Base-by-base conservation (phyloP, 2,329 filamentous ascomycete species). In the Fusarium mundagurra region DNA sequence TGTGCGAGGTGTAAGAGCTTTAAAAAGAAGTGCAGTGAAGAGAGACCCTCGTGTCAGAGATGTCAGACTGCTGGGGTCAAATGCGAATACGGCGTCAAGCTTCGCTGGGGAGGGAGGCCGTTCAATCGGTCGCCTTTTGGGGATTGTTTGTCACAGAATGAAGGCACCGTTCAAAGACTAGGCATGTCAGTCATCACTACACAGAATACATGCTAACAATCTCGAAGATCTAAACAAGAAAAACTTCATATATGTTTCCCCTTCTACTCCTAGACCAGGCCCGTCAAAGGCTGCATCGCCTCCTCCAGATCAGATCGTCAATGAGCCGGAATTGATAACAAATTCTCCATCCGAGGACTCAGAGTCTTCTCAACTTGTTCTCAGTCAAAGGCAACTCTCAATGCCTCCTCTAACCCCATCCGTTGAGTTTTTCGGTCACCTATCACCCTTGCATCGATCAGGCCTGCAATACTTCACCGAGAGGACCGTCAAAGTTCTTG, bases 21-120 rank as follows among this genome's bases (percentile, higher is more conserved):
- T 64, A 74, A 74, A 50, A 74, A 74, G 71, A 74, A 74, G 55
- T 74, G 72, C 63, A 74, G 55, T 31, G 72, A 74, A 29, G 71
- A 74, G 13, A 54, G 68, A 14, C 72, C 72, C 8, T 36, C 51
- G 24, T 74, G 72, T 43, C 67, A 74, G 57, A 69, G 72, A 29
- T 74, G 72, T 36, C 65, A 58, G 55, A 58, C 39, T 18, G 72
- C 72, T 8, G 64, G 72, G 17, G 63, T 44, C 4, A 68, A 71
- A n/a, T 74, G 72, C n/a, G 72, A 74, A 48, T 74, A 74, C 44
- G 71, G 67, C 6, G 71, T 74, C 36, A 72, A 64, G 29, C 60
- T 74, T 16, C 64, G 72, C 4, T 74, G 72, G 72, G 72, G 72
- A 57, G 72, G 72, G 18, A 68, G 72, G 17, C 67, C 72, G 1